Base-by-base conservation (phyloP, 805 yeast species). In the Millerozyma acaciae region DNA sequence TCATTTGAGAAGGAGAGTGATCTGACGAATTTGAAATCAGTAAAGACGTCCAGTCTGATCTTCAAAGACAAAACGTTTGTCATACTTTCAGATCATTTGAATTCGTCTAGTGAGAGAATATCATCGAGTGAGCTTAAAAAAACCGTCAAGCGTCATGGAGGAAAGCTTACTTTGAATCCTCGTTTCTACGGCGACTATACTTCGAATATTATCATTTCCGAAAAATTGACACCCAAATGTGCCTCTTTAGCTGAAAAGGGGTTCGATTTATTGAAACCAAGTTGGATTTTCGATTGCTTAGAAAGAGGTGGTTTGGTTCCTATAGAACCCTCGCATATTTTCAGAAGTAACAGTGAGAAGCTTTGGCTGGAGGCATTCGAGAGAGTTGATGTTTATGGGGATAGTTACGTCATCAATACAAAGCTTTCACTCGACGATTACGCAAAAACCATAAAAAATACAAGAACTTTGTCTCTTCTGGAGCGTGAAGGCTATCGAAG, bases 221-320 rank as follows among this genome's bases (percentile, higher is more conserved):
- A 60, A 32, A 42, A 40, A 9, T 23, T 37, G 7, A 44, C 57
- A 3, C 69, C 70, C 4, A 42, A 51, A 5, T 40, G 57, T 12
- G 35, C 48, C 26, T 33, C 41, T 4, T 60, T 57, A 42, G 34
- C 49, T 8, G 33, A 44, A 2, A 48, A 51, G 12, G 83, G 83
- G 0, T 74, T 69, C 44, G 84, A 80, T 46, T 63, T 90, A 0
- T 50, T 87, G 6, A 68, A 57, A 32, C 87, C 94, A 1, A 52
- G 59, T 19, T 90, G 96, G 95, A 51, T 86, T 5, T 62, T 76
- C 28, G 89, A 84, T 43, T 78, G 93, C 44, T 58, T 84, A 2
- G 47, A 53, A 12, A 51, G 61, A 9, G 46, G 53, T 1, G 32
- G 45, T 2, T 28, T 77, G 2, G 53, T 85, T 0, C 69, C 68